Evolutionary conservation across 2,329 filamentous ascomycete species (phyloP), one percentile per base, ranked within the genome.

Genomic region (Venturia effusa): DNA sequence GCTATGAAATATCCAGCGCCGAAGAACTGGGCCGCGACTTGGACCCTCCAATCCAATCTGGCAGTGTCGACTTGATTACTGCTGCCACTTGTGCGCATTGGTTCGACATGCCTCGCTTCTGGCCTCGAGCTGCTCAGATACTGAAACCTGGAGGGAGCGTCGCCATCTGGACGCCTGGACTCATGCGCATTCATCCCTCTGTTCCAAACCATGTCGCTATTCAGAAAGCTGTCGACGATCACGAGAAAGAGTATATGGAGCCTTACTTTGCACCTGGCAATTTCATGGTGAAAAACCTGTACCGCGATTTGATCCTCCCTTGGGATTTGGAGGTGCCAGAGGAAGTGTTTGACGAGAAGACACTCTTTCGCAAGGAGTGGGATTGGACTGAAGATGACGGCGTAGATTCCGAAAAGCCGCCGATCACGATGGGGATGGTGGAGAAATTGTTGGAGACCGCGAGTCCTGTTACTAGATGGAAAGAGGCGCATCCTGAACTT

Each of bases 81-180:
- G 77, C 78, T 10, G 79, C 79, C 0, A 81, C 75, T 3, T 78
- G 80, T 13, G 71, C 81, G 0, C 83, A 85, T 70, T 85, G 83
- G 83, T 84, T 85, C 71, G 76, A 85, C 67, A 78, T 84, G 76
- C 67, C 73, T 0, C 63, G 64, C 0, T 84, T 85, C 72, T 85
- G 80, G 77, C 59, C 66, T 2, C 71, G 72, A 0, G 82, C 81
- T 0, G 78, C 78, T 0, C 71, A 72, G 15, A 71, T 80, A 0
- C 71, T 85, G 7, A 78, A 76, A 66, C 80, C 81, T 0, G 79
- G 79, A n/a, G 83, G 83, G 27, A 83, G 76, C 3, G 78, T 85
- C 0, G 81, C 81, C 0, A 64, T 85, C 1, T 85, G 81, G 81
- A 72, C 72, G 0, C 71, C 69, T 3, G 74, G 74, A 6, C 65